Evolutionary conservation across 805 yeast species (phyloP).

Genomic region (Geotrichum ghanense): DNA sequence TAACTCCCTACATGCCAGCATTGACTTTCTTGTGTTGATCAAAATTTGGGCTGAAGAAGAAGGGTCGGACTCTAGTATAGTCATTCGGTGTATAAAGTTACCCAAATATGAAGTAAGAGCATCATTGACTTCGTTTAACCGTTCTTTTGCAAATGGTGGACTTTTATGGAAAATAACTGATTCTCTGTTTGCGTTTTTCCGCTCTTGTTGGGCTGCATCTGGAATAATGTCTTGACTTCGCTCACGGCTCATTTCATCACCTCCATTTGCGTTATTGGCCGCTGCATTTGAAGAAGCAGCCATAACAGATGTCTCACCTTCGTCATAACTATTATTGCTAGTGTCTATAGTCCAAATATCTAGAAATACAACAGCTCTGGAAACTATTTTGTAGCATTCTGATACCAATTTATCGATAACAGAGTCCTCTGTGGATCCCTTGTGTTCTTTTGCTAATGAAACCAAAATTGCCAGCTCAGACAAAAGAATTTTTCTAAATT

Average conservation of each 20-base stretch:
- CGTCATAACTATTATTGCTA: slow-evolving; percentile 6
- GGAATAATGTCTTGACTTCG: not conserved
- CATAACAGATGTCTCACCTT: not conserved
- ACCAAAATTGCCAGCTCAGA: slow-evolving; percentile 30
- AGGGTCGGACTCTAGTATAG: slow-evolving; percentile 19
- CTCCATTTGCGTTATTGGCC: not conserved
- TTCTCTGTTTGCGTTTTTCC: slow-evolving; percentile 11
- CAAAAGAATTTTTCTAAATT: slow-evolving; percentile 26
- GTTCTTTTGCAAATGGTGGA: slow-evolving; percentile 22
- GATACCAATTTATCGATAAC: slow-evolving; percentile 23
- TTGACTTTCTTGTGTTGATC: slow-evolving; percentile 27
- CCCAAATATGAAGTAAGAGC: slow-evolving; percentile 26
- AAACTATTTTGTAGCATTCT: slow-evolving; percentile 23
- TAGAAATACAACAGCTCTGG: slow-evolving; percentile 23
- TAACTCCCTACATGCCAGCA: slow-evolving; percentile 30
- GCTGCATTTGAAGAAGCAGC: not conserved
- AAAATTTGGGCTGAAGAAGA: slow-evolving; percentile 24
- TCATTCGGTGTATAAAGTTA: slow-evolving; percentile 21
- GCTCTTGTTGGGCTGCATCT: not conserved
- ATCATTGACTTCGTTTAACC: slow-evolving; percentile 26
- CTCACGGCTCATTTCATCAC: not conserved
- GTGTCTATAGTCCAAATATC: slow-evolving; percentile 20
- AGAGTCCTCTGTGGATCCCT: slow-evolving; percentile 20
- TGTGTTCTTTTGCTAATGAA: slow-evolving; percentile 25
- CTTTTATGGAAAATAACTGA: slow-evolving; percentile 16